These are phyloP conservation scores for Babjeviella inositovora DNA, from an alignment of 805 yeast species.

Conservation along the genomic window DNA sequence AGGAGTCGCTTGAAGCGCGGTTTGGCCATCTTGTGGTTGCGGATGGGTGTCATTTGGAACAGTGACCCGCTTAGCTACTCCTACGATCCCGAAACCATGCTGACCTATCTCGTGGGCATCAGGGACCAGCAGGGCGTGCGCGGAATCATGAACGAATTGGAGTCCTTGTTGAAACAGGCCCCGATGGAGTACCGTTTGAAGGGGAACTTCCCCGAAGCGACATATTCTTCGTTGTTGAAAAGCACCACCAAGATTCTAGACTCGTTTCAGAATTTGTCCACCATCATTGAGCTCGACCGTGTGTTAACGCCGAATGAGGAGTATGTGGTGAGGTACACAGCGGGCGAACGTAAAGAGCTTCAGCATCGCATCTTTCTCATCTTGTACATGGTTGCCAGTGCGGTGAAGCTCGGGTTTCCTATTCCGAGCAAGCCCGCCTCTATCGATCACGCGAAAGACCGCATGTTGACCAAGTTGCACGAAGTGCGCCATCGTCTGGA, in stretches of 20 bases:
- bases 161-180: slow-evolving; percentile 46
- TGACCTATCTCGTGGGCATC: slow-evolving; percentile 19
- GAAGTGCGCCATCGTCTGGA: slow-evolving; percentile 28
- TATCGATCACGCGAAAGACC: slow-evolving; percentile 56
- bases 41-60: slow-evolving; percentile 73
- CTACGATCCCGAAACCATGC: slow-evolving; percentile 9
- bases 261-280: slow-evolving; percentile 58
- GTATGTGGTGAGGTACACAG: slow-evolving; percentile 35
- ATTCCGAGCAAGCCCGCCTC: slow-evolving; percentile 66
- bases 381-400: slow-evolving; percentile 67
- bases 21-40: slow-evolving; percentile 54
- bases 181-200: slow-evolving; percentile 63
- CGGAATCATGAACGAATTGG: slow-evolving; percentile 41
- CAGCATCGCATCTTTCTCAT: slow-evolving; percentile 59
- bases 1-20: slow-evolving; percentile 51
- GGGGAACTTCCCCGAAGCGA: slow-evolving; percentile 46
- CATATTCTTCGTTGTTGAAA: slow-evolving; percentile 31
- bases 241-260: slow-evolving; percentile 55
- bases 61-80: slow-evolving; percentile 46
- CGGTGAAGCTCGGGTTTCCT: slow-evolving; percentile 63
- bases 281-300: slow-evolving; percentile 51
- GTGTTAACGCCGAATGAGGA: slow-evolving; percentile 33
- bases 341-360: slow-evolving; percentile 46
- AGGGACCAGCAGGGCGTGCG: slow-evolving; percentile 30
- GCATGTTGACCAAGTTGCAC: slow-evolving; percentile 49